Base-by-base conservation (phyloP, 2,329 filamentous ascomycete species). In the Scedosporium boydii region DNA sequence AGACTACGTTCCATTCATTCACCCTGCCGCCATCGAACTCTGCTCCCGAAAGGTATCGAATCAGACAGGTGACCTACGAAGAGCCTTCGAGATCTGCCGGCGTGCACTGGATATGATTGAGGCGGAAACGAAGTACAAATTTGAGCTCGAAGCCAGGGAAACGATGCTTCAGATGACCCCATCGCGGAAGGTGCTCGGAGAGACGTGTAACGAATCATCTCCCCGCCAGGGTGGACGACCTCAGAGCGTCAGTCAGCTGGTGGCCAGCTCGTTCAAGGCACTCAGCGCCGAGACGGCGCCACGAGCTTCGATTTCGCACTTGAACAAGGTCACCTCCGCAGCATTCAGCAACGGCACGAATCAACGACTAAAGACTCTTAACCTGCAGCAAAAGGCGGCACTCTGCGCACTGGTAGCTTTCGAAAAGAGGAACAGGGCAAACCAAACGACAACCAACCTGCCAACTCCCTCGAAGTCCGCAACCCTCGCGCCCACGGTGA, bases 331-430 rank as follows among this genome's bases (percentile, higher is more conserved):
- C 64, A 96, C 95, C 0, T 87, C 93, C 0, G 86, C 91, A 3
- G 90, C 91, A 1, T 97, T 99, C 74, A 91, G 90, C 72, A 93
- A 97, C 68, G 93, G 93, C 42, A 89, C 92, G 1, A 85, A 82
- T 12, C 91, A 97, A 68, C 86, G 95, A 63, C 84, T 99, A 14
- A 88, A 90, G 73, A 87, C 87, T 4, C 84, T 99, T 63, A 99
- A 98, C 72, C 82, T 99, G 2, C 96, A 99, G 72, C 95, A 99
- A 74, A 98, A 96, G 74, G 95, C 93, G 3, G 92, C 93, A 0
- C 81, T 99, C 9, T 99, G 95, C 76, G 86, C 93, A 0, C 80
- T 99, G 14, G 82, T 93, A 46, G 91, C 91, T 2, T 85, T 95
- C n/a, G 93, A 97, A 73, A 90, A 89, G 68, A 86, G 86, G 65